Conservation (phyloP, 2,329 filamentous ascomycete genomes). For the Nothomitra cinnamomea region DNA sequence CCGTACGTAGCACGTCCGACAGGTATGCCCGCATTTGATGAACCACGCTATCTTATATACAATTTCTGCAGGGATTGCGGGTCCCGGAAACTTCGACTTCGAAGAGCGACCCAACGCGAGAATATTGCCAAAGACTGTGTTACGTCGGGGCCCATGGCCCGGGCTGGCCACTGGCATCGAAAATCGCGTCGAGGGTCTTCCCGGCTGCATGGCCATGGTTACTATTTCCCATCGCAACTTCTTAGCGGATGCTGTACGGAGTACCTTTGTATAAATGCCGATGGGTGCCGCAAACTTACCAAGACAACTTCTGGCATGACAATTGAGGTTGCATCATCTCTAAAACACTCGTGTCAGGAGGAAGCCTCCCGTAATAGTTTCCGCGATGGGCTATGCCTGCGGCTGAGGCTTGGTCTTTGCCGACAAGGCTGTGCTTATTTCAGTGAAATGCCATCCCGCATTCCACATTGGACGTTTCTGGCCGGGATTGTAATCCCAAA, state of each 20-base stretch:
- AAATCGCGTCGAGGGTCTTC: not conserved
- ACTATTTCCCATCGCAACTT: not conserved
- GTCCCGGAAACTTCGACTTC: not conserved
- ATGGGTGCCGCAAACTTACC: no score
- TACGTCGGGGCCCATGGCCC: not conserved
- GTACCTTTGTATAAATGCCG: not conserved
- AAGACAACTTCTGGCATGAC: no score
- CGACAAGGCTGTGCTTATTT: not conserved
- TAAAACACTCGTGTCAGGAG: not conserved
- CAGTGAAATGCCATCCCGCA: not conserved
- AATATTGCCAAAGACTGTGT: not conserved
- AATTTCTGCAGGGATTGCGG: not conserved
- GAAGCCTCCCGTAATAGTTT: not conserved
- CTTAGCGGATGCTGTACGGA: not conserved
- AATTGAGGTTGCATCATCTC: no score
- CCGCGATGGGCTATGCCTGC: no score
- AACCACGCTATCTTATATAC: not conserved
- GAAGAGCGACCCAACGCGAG: not conserved
- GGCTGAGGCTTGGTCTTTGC: not conserved
- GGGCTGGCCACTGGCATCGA: not conserved
- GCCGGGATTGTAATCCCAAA: no score
- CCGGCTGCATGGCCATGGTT: not conserved
- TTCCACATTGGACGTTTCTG: no score
- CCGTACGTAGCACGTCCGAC: slow-evolving; percentile 2
- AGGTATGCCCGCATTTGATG: not conserved